These are phyloP conservation scores for Leucaena leucocephala DNA, from an alignment of 306 rosid genomes.

Conservation along the genomic window DNA sequence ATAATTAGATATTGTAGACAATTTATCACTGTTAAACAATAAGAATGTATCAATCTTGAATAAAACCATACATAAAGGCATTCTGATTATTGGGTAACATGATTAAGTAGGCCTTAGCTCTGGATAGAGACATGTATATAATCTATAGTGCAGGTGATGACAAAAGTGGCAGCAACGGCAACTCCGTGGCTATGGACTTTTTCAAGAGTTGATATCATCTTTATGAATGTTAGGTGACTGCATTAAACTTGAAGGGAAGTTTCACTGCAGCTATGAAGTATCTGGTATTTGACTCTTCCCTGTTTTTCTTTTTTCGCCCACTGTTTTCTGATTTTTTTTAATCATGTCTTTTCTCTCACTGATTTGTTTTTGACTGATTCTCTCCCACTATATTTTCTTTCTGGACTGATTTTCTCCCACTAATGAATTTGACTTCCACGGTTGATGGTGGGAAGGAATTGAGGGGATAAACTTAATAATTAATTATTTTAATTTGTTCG, in stretches of 20 bases:
- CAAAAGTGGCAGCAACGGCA: neutral
- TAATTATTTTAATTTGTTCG: neutral
- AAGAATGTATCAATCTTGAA: neutral
- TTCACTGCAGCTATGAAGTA: neutral
- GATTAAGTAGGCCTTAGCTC: neutral
- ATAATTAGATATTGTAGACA: neutral
- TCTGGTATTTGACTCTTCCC: neutral
- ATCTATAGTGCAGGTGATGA: neutral
- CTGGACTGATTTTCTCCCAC: neutral
- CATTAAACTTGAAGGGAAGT: slow-evolving; percentile 15
- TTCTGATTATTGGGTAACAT: neutral
- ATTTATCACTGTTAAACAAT: neutral
- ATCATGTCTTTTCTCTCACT: neutral
- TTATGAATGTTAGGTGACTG: slow-evolving; percentile 21
- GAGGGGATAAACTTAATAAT: neutral
- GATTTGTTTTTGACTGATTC: neutral
- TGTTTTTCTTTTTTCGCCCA: neutral
- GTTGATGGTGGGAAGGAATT: neutral
- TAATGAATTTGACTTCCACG: neutral
- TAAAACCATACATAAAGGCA: neutral
- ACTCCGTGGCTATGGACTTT: slow-evolving; percentile 2
- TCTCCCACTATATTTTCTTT: neutral
- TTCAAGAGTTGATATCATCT: slow-evolving; percentile 15
- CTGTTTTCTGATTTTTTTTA: neutral
- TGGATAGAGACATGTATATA: neutral